Evolutionary conservation across 495 filamentous ascomycete species (phyloP), one percentile per base, ranked within the genome.

Genomic region (Letharia columbiana): DNA sequence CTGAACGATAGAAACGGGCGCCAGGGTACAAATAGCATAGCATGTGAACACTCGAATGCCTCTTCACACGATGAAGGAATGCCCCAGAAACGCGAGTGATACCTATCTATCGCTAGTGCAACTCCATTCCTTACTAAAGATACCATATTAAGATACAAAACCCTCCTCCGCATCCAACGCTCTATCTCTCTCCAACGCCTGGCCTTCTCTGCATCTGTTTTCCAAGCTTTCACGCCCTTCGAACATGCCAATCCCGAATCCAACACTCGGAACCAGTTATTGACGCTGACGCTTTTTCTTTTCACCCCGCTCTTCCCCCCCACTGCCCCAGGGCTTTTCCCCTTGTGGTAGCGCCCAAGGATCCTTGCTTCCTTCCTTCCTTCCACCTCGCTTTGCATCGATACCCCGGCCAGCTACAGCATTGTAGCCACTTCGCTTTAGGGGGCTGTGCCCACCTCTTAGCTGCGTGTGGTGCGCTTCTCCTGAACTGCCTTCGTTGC

Each of bases 281-380:
- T 41, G 20, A 8, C 35, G n/a, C 9, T 31, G 20, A 39, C 47
- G 54, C 35, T 7, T 44, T 20, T 6, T 63, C 45, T 56, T 12
- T 20, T 5, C 62, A 54, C 49, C 18, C n/a, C 41, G 20, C 45
- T 45, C 33, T 63, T 41, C 20, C 31, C 62, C 35, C 11, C 37
- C 47, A 31, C 18, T 17, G 10, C 64, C 59, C 64, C 64, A 66
- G 39, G 44, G n/a, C 31, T 3, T 35, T 50, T 66, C 64, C 9
- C 64, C 64, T 2, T 40, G 37, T 35, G 64, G 64, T 41, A 66
- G 18, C 18, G 64, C 64, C 64, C 64, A 66, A 3, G 64, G 56
- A 61, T 66, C 64, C 23, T 49, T 45, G 37, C 47, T 41, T 1
- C 2, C 61, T 33, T 35, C 63, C 63, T 33, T 40, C n/a, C 8